Conservation (phyloP, 108 stramenopile species). For the Nitzschia palea region DNA sequence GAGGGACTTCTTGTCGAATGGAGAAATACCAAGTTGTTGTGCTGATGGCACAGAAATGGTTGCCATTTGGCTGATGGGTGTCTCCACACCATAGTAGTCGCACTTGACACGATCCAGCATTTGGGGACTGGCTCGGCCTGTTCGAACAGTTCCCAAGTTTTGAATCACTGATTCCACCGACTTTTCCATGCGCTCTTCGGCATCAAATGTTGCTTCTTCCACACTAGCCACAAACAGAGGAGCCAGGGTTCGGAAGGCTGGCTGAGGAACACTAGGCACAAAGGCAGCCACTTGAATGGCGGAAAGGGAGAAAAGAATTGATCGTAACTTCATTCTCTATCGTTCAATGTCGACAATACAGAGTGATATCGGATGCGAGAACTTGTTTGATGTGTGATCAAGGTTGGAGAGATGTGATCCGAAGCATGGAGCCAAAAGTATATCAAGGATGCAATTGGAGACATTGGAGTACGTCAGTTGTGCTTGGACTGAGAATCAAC, state of each 20-base stretch:
- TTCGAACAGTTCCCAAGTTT: constrained; percentile 85
- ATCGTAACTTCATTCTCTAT: constrained; percentile 17
- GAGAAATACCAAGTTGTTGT: constrained; percentile 82
- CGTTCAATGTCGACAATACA: too few species aligned
- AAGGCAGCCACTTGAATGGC: constrained; percentile 17
- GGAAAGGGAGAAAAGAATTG: constrained; percentile 2
- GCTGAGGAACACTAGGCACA: constrained; percentile 7
- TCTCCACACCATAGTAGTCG: constrained; percentile 90
- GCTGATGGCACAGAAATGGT: constrained; percentile 83
- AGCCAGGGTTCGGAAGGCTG: neutral
- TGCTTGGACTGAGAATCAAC: too few species aligned
- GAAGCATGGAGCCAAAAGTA: too few species aligned
- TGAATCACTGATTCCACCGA: constrained; percentile 67
- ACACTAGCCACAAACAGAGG: constrained; percentile 29
- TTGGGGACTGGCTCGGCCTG: constrained; percentile 84
- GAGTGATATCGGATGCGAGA: too few species aligned
- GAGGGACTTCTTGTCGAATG: constrained; percentile 82
- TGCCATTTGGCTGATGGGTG: constrained; percentile 92
- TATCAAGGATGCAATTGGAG: too few species aligned
- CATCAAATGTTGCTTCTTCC: constrained; percentile 54
- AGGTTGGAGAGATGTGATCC: too few species aligned
- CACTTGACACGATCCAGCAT: constrained; percentile 91
- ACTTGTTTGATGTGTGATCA: too few species aligned
- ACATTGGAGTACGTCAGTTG: too few species aligned
- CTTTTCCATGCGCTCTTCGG: constrained; percentile 87